Base-by-base conservation (phyloP, 768 basidiomycete species). In the Mycena filopes region DNA sequence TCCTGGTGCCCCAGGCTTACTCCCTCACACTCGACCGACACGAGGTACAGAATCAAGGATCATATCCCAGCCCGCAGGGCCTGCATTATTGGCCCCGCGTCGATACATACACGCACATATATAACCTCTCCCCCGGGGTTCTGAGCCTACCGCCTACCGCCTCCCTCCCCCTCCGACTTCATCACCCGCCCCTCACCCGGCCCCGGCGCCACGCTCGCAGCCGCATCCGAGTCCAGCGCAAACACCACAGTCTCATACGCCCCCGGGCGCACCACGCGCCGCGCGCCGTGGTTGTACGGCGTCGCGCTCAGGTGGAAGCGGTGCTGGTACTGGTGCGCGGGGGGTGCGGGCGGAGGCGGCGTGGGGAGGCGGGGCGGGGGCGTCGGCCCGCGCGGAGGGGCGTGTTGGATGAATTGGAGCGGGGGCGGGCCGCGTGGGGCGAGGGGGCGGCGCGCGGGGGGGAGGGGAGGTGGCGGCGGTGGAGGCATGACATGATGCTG, bases 231-330 rank as follows among this genome's bases (percentile, higher is more conserved):
- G 20, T 63, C 67, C 42, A 68, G 50, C 33, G 67, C 62, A 51
- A 68, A 68, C 20, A 68, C 63, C 15, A 68, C 48, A 25, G 67
- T 68, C 40, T 68, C 67, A 31, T 68, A 68, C 38, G 59, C 63
- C 9, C 67, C 67, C 3, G 58, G 64, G 9, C 64, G 64, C 53
- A 60, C 38, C 28, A 29, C 12, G 6, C 64, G 58, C 20, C 64
- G 45, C 10, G 51, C 20, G 15, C 21, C 46, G 18, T 57, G 28
- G 36, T 36, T 36, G 10, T 36, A 36, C 40, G 23, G 23, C 11
- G 40, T 54, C 9, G 36, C 15, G 13, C 40, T 59, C 21, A 60
- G 53, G 13, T 60, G 67, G 38, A 68, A 68, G 20, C 67, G 67
- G 26, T 68, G 67, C 49, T 68, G 63, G 38, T 68, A 64, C 18